phyloP scores from a whole-genome alignment of 2,329 filamentous ascomycete genomes.

The Erysiphe neolycopersici region DNA sequence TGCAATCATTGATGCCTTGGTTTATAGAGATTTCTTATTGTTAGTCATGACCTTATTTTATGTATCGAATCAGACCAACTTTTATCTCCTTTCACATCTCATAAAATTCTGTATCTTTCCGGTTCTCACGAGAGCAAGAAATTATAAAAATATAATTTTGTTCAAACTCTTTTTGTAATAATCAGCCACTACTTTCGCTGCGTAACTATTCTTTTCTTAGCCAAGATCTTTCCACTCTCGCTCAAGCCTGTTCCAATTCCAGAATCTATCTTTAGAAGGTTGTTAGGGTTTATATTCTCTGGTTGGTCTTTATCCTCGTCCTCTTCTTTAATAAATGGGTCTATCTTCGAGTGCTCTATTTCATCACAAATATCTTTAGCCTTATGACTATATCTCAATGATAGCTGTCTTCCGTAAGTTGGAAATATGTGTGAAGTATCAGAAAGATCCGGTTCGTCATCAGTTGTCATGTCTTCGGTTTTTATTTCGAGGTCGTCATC shows the following conservation, averaged over 20 bases:
- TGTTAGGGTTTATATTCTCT: conserved; percentile 18
- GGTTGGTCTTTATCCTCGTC: conserved; percentile 22
- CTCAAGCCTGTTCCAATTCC: conserved; percentile 28
- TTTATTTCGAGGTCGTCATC: conserved; percentile 6
- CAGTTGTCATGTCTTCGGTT: conserved; percentile 3
- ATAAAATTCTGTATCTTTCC: too few relatives aligned
- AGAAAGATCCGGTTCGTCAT: conserved; percentile 14
- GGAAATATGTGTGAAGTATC: conserved; percentile 21
- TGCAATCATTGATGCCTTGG: too few relatives aligned
- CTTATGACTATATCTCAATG: conserved; percentile 16
- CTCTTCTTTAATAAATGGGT: conserved; percentile 13
- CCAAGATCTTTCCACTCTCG: conserved; percentile 13
- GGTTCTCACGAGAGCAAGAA: too few relatives aligned
- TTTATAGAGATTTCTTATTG: too few relatives aligned
- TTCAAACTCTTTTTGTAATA: too few relatives aligned
- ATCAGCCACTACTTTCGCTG: too few relatives aligned
- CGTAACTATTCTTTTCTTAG: background rate
- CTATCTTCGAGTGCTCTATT: conserved; percentile 6
- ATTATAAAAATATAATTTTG: too few relatives aligned
- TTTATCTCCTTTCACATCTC: too few relatives aligned
- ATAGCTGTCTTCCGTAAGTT: conserved; percentile 17
- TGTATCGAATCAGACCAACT: too few relatives aligned
- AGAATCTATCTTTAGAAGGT: conserved; percentile 17
- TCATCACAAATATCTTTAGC: conserved; percentile 10
- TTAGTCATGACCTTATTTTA: too few relatives aligned